Percentiles rank a stretch among this genome's conserved stretches.
phyloP scores from a whole-genome alignment of 2,329 filamentous ascomycete genomes.

The Sphaerostilbella broomeana region DNA sequence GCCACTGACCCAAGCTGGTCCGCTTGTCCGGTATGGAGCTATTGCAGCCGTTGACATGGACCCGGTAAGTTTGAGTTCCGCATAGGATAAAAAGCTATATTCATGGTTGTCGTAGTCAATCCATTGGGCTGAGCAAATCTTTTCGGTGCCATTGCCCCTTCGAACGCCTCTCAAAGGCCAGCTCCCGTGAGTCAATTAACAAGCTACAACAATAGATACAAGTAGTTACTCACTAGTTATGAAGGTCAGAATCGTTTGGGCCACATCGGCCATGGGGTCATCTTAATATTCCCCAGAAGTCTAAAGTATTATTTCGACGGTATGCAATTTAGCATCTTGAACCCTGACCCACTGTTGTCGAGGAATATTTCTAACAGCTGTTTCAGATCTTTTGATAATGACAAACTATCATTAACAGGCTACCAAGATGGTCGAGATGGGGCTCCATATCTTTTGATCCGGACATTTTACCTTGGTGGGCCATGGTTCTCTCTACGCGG shows the following conservation, averaged over 20 bases:
- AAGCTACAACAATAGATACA: not conserved
- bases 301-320: conserved; percentile 50
- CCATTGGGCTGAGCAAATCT: conserved; percentile 58
- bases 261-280: conserved; percentile 39
- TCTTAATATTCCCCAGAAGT: conserved; percentile 39
- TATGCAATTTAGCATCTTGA: conserved; percentile 24
- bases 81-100: no score
- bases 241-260: conserved; percentile 39
- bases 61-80: conserved; percentile 20
- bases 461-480: conserved; percentile 33
- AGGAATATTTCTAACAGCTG: conserved; percentile 8
- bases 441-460: conserved; percentile 42
- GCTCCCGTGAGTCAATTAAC: conserved; percentile 22
- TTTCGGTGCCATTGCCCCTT: conserved; percentile 46
- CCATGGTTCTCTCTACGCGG: conserved; percentile 45
- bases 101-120: conserved; percentile 34
- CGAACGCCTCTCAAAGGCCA: conserved; percentile 43
- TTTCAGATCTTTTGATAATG: conserved; percentile 47
- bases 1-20: conserved; percentile 29
- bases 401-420: conserved; percentile 47
- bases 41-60: conserved; percentile 18
- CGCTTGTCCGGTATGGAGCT: conserved; percentile 28
- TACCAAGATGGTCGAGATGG: conserved; percentile 40
- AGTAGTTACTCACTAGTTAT: conserved; percentile 3
- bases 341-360: conserved; percentile 2